These are phyloP conservation scores for Patellifolia procumbens DNA, from an alignment of 179 eudicot genomes.

Conservation along the genomic window DNA sequence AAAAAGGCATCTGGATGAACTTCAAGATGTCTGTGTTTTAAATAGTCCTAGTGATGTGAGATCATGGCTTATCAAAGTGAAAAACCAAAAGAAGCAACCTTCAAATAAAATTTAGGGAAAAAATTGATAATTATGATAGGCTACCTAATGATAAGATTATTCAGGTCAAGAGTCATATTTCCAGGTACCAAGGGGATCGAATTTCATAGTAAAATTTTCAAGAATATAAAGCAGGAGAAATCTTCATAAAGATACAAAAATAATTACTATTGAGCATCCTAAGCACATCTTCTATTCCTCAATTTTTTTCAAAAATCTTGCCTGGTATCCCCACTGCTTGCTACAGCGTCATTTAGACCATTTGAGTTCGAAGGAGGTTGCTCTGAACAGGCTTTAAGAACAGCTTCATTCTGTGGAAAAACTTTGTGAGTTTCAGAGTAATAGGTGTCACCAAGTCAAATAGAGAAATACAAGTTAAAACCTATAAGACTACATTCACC, in stretches of 20 bases:
- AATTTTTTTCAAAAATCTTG: constrained; percentile 28
- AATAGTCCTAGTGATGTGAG: constrained; percentile 6
- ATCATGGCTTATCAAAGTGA: not conserved
- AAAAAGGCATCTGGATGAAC: not conserved
- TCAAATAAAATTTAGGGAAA: constrained; percentile 2
- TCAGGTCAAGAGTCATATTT: constrained; percentile 17
- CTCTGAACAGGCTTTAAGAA: constrained; percentile 68
- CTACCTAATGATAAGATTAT: constrained; percentile 16
- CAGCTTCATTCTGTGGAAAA: constrained; percentile 69
- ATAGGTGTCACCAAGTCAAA: not conserved
- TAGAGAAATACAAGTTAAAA: not conserved
- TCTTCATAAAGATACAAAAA: constrained; percentile 21
- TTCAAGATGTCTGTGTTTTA: not conserved
- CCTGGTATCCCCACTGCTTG: constrained; percentile 30
- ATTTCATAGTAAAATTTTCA: constrained; percentile 8
- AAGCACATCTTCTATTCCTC: constrained; percentile 17
- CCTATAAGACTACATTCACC: not conserved
- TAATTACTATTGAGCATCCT: constrained; percentile 18
- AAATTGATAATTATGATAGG: not conserved
- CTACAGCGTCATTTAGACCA: constrained; percentile 21
- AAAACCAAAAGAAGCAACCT: constrained; percentile 4
- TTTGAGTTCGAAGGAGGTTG: constrained; percentile 37
- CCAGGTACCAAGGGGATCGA: not conserved
- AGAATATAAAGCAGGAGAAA: constrained; percentile 15
- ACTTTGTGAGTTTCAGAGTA: not conserved